These are phyloP conservation scores for Lojkania enalia DNA, from an alignment of 2,329 filamentous ascomycete species.

Conservation along the genomic window DNA sequence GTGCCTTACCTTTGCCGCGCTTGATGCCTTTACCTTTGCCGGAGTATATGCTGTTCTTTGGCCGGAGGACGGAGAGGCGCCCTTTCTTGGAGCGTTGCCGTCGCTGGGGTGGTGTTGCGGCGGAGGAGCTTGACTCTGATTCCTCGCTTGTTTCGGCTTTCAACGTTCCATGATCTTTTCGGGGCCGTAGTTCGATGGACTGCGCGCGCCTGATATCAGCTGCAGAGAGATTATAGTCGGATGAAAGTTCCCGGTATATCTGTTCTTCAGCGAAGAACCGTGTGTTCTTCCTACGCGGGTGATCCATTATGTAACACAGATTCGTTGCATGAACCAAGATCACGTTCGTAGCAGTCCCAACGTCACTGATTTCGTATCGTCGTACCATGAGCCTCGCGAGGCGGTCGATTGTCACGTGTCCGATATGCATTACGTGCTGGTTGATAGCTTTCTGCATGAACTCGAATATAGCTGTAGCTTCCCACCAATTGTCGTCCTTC, in stretches of 20 bases:
- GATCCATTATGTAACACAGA: slow-evolving; percentile 44
- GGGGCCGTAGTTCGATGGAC: slow-evolving; percentile 31
- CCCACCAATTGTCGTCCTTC: slow-evolving; percentile 47
- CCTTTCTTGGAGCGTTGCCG: slow-evolving; percentile 28
- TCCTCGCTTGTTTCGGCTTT: slow-evolving; percentile 27
- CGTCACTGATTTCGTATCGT: slow-evolving; percentile 44
- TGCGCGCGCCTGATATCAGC: slow-evolving; percentile 37
- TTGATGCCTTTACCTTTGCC: slow-evolving; percentile 37
- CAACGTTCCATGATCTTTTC: slow-evolving; percentile 32
- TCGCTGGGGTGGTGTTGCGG: slow-evolving; percentile 28
- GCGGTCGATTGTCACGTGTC: slow-evolving; percentile 36
- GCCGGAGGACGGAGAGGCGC: slow-evolving; percentile 39
- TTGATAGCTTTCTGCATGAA: slow-evolving; percentile 46
- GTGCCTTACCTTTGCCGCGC: slow-evolving; percentile 27
- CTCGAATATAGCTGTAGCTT: slow-evolving; percentile 42
- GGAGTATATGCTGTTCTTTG: slow-evolving; percentile 39
- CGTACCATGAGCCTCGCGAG: slow-evolving; percentile 39
- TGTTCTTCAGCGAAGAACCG: slow-evolving; percentile 36
- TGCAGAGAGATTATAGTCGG: slow-evolving; percentile 31
- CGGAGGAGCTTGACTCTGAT: slow-evolving; percentile 20
- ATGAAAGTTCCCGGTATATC: slow-evolving; percentile 36
- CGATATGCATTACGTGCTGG: slow-evolving; percentile 32
- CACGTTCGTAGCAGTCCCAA: slow-evolving; percentile 35
- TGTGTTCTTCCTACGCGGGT: slow-evolving; percentile 35
- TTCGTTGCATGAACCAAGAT: slow-evolving; percentile 43